Percentiles rank a stretch among this genome's conserved stretches.
These are phyloP conservation scores for Penicillium olsonii DNA, from an alignment of 2,329 filamentous ascomycete species.

Conservation along the genomic window DNA sequence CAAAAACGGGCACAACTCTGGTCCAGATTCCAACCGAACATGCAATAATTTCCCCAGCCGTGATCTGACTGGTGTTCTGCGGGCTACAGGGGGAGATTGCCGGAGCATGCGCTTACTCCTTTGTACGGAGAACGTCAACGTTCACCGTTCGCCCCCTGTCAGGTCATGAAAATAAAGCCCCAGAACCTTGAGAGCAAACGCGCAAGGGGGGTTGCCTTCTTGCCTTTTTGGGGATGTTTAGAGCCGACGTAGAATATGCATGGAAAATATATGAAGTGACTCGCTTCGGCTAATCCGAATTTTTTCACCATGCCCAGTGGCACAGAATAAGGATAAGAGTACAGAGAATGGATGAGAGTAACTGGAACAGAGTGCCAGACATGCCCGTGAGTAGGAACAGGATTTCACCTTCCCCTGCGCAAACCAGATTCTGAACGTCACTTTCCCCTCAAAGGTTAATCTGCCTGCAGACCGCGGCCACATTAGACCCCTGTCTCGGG, in stretches of 20 bases:
- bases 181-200: too few relatives aligned
- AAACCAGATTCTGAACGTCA: not conserved
- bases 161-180: slow-evolving; percentile 3
- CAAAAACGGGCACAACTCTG: not conserved
- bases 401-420: not conserved
- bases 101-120: slow-evolving; percentile 10
- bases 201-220: not conserved
- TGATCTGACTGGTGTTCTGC: not conserved
- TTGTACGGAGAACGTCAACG: slow-evolving; percentile 2
- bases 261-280: slow-evolving; percentile 36
- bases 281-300: slow-evolving; percentile 11
- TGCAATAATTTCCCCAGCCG: not conserved
- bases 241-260: slow-evolving; percentile 42
- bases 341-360: too few relatives aligned
- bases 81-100: not conserved
- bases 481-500: slow-evolving; percentile 9
- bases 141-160: slow-evolving; percentile 8
- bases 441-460: not conserved
- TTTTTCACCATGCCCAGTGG: too few relatives aligned
- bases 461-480: not conserved
- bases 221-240: slow-evolving; percentile 10
- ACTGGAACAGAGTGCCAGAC: too few relatives aligned
- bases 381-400: too few relatives aligned
- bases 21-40: slow-evolving; percentile 8
- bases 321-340: too few relatives aligned